A percentile compares a stretch with the other conserved stretches of the same genome.
These are phyloP conservation scores for Collybia sordida DNA, from an alignment of 768 basidiomycete species.

Conservation along the genomic window DNA sequence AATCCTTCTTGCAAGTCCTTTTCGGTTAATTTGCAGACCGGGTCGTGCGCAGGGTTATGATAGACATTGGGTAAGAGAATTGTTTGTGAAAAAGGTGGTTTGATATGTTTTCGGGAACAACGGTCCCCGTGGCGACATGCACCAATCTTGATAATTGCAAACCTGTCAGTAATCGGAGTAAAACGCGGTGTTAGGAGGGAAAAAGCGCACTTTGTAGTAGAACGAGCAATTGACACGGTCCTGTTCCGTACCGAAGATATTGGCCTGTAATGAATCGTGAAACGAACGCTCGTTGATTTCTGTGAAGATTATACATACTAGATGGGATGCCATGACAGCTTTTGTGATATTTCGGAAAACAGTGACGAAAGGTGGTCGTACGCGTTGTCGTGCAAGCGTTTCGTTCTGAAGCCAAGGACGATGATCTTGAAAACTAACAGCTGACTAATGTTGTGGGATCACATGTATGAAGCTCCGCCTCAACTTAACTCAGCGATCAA, in stretches of 20 bases:
- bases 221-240: slow-evolving; percentile 99
- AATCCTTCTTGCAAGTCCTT: slow-evolving; percentile 90
- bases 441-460: background rate
- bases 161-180: slow-evolving; percentile 8
- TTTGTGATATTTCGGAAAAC: background rate
- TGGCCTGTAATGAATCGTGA: slow-evolving; percentile 52
- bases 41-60: slow-evolving; percentile 95
- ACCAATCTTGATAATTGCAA: slow-evolving; percentile 68
- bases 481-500: no score
- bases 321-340: slow-evolving; percentile 65
- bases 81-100: slow-evolving; percentile 96
- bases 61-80: slow-evolving; percentile 97
- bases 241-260: slow-evolving; percentile 94
- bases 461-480: background rate
- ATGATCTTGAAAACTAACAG: background rate
- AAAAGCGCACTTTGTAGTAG: slow-evolving; percentile 81
- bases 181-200: slow-evolving; percentile 1
- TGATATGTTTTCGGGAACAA: slow-evolving; percentile 97
- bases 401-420: no score
- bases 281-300: background rate
- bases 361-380: no score
- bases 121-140: slow-evolving; percentile 98
- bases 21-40: slow-evolving; percentile 83
- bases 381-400: no score
- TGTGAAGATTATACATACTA: slow-evolving; percentile 44